A percentile compares a stretch with the other conserved stretches of the same genome.
Evolutionary conservation across 495 filamentous ascomycete genomes (phyloP).

Genomic region (Choiromyces venosus): DNA sequence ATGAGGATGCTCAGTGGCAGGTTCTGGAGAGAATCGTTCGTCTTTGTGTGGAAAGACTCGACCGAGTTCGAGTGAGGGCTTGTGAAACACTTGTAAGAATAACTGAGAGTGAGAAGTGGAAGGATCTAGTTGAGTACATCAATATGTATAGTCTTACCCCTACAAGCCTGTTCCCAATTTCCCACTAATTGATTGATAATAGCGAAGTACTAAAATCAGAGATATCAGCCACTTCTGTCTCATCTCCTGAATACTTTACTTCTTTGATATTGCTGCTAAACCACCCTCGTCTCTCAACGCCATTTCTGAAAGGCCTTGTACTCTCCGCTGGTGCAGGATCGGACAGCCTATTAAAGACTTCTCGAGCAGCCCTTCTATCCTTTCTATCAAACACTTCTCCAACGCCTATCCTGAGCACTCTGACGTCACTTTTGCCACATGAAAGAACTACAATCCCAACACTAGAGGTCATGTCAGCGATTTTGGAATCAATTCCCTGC

Average conservation of each 20-base stretch:
- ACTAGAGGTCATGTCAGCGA: slow-evolving; percentile 67
- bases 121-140: slow-evolving; percentile 19
- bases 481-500: slow-evolving; percentile 55
- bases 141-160: slow-evolving; percentile 9
- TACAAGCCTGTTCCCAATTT: slow-evolving; percentile 31
- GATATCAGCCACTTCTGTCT: slow-evolving; percentile 43
- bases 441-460: slow-evolving; percentile 70
- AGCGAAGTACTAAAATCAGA: slow-evolving; percentile 13
- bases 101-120: slow-evolving; percentile 41
- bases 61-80: slow-evolving; percentile 72
- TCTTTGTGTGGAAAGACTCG: slow-evolving; percentile 78
- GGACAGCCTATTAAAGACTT: slow-evolving; percentile 69
- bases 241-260: slow-evolving; percentile 51
- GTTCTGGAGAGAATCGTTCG: slow-evolving; percentile 51
- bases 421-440: slow-evolving; percentile 39
- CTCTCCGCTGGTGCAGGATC: slow-evolving; percentile 79
- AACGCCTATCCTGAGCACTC: slow-evolving; percentile 41
- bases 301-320: slow-evolving; percentile 66
- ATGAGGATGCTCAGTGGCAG: slow-evolving; percentile 24
- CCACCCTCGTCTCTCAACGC: slow-evolving; percentile 22
- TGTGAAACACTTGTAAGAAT: slow-evolving; percentile 46
- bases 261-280: slow-evolving; percentile 48
- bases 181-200: slow-evolving; percentile 27
- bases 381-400: slow-evolving; percentile 38
- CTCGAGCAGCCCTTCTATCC: slow-evolving; percentile 62